Conservation (phyloP, 2,329 filamentous ascomycete genomes). For the Cercospora sp. region DNA sequence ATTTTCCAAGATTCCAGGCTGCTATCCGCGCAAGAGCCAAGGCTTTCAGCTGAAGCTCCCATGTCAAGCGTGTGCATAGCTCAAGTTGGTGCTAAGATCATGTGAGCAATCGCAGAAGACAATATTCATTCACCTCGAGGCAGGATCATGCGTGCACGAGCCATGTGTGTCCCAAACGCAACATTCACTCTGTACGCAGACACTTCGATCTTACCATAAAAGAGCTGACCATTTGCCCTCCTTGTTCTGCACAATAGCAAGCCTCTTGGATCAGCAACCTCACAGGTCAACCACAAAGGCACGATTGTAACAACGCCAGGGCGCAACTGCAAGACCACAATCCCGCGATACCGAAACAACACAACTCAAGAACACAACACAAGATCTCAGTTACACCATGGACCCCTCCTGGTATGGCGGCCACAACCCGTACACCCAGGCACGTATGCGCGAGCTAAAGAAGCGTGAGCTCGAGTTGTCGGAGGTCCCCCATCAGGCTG, state of each 20-base stretch:
- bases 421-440: background rate
- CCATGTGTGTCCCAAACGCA: background rate
- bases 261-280: background rate
- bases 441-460: background rate
- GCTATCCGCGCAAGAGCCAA: background rate
- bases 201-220: background rate
- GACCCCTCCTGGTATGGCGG: background rate
- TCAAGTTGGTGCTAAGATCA: background rate
- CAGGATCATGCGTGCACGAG: background rate
- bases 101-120: background rate
- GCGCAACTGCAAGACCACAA: background rate
- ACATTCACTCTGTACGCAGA: background rate
- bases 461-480: background rate
- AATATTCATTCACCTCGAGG: background rate
- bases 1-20: background rate
- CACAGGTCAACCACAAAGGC: background rate
- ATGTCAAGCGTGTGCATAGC: background rate
- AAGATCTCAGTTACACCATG: background rate
- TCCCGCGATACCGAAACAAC: background rate
- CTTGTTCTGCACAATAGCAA: background rate
- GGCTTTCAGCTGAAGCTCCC: background rate
- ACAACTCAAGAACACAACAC: background rate
- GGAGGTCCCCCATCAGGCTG: background rate
- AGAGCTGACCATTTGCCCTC: no score
- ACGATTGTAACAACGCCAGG: background rate